Evolutionary conservation across 331 rosid genomes (phyloP).

Genomic region (Ulmus americana): DNA sequence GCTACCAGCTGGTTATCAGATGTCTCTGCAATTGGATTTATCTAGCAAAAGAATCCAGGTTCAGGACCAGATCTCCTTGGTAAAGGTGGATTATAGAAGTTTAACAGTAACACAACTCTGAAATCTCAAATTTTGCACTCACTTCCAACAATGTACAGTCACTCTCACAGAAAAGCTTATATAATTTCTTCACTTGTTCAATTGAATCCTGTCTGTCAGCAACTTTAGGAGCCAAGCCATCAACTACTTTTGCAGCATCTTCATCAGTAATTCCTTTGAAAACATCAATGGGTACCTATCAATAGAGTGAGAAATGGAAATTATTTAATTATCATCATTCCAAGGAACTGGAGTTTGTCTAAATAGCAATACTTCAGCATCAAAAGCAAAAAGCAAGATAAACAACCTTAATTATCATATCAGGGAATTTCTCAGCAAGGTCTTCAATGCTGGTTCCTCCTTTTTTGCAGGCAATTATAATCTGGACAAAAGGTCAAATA

Average conservation of each 20-base stretch:
- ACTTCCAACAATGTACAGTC: slow-evolving; percentile 98
- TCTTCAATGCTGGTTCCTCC: slow-evolving; percentile 99
- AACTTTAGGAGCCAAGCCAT: slow-evolving; percentile 81
- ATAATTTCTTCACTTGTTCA: slow-evolving; percentile 96
- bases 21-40: slow-evolving; percentile 95
- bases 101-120: neutral
- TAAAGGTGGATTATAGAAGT: neutral
- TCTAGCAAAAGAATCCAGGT: slow-evolving; percentile 40
- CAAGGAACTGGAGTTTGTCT: slow-evolving; percentile 13
- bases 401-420: slow-evolving; percentile 76
- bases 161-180: slow-evolving; percentile 61
- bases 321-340: slow-evolving; percentile 14
- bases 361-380: neutral
- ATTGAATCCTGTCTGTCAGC: slow-evolving; percentile 68
- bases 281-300: slow-evolving; percentile 86
- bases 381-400: slow-evolving; percentile 5
- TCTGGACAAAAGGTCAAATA: slow-evolving; percentile 36
- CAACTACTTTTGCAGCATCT: slow-evolving; percentile 91
- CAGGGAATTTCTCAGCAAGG: slow-evolving; percentile 94
- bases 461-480: slow-evolving; percentile 88
- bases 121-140: slow-evolving; percentile 31
- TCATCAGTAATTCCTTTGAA: slow-evolving; percentile 86
- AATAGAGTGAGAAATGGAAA: slow-evolving; percentile 7
- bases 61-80: slow-evolving; percentile 2
- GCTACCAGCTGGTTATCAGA: slow-evolving; percentile 88